Percentiles rank a stretch among this genome's conserved stretches.
Conservation (phyloP, 164 flowering plant genomes). For the Stephania japonica region DNA sequence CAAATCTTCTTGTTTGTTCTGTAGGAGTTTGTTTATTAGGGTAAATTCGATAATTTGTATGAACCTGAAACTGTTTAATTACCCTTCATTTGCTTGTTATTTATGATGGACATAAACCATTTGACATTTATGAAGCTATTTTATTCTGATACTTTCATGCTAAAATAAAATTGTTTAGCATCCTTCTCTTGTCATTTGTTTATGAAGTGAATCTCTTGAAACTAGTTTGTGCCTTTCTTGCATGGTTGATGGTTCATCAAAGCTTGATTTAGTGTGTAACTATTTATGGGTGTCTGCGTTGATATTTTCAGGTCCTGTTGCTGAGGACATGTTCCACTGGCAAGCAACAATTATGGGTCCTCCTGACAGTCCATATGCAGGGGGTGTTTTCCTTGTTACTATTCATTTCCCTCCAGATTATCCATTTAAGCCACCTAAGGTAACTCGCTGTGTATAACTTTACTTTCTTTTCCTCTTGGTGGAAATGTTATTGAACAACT, state of each 20-base stretch:
- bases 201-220: background rate
- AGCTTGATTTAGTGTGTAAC: background rate
- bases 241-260: background rate
- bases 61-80: no score
- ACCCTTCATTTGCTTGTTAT: no score
- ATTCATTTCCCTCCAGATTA: slow-evolving; percentile 17
- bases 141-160: no score
- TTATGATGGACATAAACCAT: no score
- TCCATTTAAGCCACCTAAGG: slow-evolving; percentile 17
- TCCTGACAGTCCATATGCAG: slow-evolving; percentile 16
- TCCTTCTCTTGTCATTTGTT: no score
- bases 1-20: no score
- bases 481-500: background rate
- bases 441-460: background rate
- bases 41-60: no score
- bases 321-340: slow-evolving; percentile 16
- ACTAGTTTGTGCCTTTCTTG: background rate
- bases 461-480: background rate
- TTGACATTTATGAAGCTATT: no score
- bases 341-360: slow-evolving; percentile 18
- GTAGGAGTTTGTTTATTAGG: no score
- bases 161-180: no score
- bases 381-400: slow-evolving; percentile 13
- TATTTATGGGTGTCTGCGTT: background rate
- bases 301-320: slow-evolving; percentile 11